A percentile compares a stretch with the other conserved stretches of the same genome.
These are phyloP conservation scores for Pichia cabralensis DNA, from an alignment of 805 yeast species.

Conservation along the genomic window DNA sequence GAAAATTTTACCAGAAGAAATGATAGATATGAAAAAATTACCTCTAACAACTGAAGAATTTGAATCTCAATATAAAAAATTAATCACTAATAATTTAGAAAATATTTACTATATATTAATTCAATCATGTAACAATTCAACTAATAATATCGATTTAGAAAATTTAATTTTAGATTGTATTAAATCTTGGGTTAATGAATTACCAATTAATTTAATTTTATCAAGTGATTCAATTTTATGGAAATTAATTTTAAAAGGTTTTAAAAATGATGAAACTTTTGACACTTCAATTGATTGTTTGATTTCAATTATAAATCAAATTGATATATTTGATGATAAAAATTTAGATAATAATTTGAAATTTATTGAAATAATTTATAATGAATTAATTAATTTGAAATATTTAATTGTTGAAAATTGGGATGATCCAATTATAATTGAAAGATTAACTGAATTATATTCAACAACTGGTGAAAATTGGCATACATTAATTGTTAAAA, in stretches of 20 bases:
- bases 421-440: constrained; percentile 57
- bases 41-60: constrained; percentile 79
- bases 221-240: not conserved
- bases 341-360: constrained; percentile 44
- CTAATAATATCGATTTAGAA: constrained; percentile 26
- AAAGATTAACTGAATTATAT: constrained; percentile 64
- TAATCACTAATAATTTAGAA: constrained; percentile 59
- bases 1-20: constrained; percentile 85
- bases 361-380: constrained; percentile 27
- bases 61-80: constrained; percentile 46
- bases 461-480: constrained; percentile 94
- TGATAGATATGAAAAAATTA: constrained; percentile 64
- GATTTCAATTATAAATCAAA: constrained; percentile 71
- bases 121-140: constrained; percentile 23
- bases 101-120: constrained; percentile 57
- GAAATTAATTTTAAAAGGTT: constrained; percentile 27
- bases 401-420: constrained; percentile 36
- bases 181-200: constrained; percentile 85
- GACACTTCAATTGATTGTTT: constrained; percentile 83
- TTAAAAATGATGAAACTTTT: constrained; percentile 52
- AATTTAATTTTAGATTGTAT: constrained; percentile 60
- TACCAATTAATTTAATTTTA: constrained; percentile 63
- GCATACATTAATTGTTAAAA: constrained; percentile 75
- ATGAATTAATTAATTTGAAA: constrained; percentile 55
- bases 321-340: constrained; percentile 68